Evolutionary conservation across 192 early-diverging fungal genomes (phyloP).

Genomic region (Rhizophagus clarus): DNA sequence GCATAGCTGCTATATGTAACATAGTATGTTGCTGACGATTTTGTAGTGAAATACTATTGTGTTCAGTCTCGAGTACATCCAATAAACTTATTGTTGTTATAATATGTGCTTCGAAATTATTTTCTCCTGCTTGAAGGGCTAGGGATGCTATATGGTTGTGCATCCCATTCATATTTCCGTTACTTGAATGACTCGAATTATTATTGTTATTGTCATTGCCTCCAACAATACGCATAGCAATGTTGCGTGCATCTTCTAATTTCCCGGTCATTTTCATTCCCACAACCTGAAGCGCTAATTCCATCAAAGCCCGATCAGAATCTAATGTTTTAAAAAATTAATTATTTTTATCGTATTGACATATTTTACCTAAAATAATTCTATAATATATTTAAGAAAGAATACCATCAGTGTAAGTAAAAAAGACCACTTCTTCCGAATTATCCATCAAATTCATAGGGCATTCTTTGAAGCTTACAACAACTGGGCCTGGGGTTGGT

Average conservation of each 20-base stretch:
- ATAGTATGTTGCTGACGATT: constrained; percentile 56
- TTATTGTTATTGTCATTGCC: constrained; percentile 36
- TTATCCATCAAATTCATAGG: constrained; percentile 44
- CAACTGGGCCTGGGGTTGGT: constrained; percentile 72
- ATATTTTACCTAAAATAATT: too few species aligned
- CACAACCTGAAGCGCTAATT: constrained; percentile 86
- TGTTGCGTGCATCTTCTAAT: constrained; percentile 71
- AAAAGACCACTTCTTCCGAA: constrained; percentile 40
- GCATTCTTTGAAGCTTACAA: constrained; percentile 58
- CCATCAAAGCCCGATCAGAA: constrained; percentile 87
- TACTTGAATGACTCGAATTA: constrained; percentile 25
- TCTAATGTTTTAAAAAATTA: constrained; percentile 60
- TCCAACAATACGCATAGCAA: constrained; percentile 71
- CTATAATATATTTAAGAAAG: not conserved
- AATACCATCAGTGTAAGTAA: constrained; percentile 46
- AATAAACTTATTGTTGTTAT: constrained; percentile 42
- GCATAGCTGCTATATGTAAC: constrained; percentile 64
- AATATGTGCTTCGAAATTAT: constrained; percentile 48
- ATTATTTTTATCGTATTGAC: not conserved
- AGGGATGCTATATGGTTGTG: constrained; percentile 34
- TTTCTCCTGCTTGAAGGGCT: constrained; percentile 34
- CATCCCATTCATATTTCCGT: constrained; percentile 35
- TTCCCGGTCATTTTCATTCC: constrained; percentile 84
- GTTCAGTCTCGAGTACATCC: constrained; percentile 44
- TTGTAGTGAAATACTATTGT: constrained; percentile 35